A percentile compares a stretch with the other conserved stretches of the same genome.
These are phyloP conservation scores for Mucor sp. DNA, from an alignment of 371 early-diverging fungal genomes.

Conservation along the genomic window DNA sequence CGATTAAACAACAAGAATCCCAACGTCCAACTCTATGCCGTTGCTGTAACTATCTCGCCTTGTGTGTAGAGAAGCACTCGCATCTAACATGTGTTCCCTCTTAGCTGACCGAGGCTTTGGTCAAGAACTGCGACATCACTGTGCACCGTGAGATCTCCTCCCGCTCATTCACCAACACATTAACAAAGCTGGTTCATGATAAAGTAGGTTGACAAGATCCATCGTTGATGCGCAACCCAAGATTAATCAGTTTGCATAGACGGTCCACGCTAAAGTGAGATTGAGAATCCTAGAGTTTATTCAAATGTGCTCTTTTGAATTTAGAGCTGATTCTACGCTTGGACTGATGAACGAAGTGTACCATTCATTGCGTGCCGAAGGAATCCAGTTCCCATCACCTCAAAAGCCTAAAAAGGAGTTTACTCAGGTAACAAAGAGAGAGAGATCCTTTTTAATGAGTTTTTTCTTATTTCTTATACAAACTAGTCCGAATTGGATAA, in stretches of 20 bases:
- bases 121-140: constrained; percentile 86
- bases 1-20: constrained; percentile 80
- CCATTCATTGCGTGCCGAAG: constrained; percentile 63
- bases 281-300: constrained; percentile 82
- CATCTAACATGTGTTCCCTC: neutral
- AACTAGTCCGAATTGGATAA: constrained; percentile 65
- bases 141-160: constrained; percentile 87
- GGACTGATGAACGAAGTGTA: constrained; percentile 90
- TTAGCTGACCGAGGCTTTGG: constrained; percentile 80
- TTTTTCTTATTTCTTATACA: neutral
- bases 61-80: neutral
- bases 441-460: neutral
- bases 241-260: constrained; percentile 29
- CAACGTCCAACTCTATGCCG: constrained; percentile 82
- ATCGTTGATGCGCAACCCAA: neutral
- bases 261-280: constrained; percentile 77
- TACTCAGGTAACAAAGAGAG: constrained; percentile 45
- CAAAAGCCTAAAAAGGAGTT: constrained; percentile 80
- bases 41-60: constrained; percentile 54
- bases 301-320: constrained; percentile 89
- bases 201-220: constrained; percentile 41
- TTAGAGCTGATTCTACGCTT: constrained; percentile 77
- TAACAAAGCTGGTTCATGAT: constrained; percentile 77
- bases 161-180: constrained; percentile 80
- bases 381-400: constrained; percentile 78